Base-by-base conservation (phyloP, 345 rosid genomes). In the Murraya koenigii region DNA sequence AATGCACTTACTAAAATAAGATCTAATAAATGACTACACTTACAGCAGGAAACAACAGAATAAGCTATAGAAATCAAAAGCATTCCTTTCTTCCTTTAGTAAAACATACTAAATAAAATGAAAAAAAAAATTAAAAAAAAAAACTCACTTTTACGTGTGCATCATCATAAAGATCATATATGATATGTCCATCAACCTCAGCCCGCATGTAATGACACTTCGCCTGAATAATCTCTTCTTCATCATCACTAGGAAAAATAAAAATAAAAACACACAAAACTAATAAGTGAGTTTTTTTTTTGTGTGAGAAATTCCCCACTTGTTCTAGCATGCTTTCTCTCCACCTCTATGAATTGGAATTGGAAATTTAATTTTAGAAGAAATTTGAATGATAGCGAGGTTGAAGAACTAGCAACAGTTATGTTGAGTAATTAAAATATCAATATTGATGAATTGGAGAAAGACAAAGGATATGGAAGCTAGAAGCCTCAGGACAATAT, bases 121-220 rank as follows among this genome's bases (percentile, higher is more conserved):
- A 30, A 30, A 2, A 30, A 30, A 4, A 3, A 66, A 60, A 33
- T 13, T n/a, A 49, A 64, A 4, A 55, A 15, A 25, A 15, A 2
- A 66, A 30, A 80, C 83, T 85, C 47, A 87, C 97, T 63, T 90
- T 55, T 19, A 94, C 97, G 75, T 86, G 76, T 6, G 94, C 97
- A 82, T 89, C 87, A 41, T 92, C 93, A 25, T 84, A 62, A 41
- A 94, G 89, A 56, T 84, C 63, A 66, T 81, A 91, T 0, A 55
- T 25, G 10, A 69, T 9, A 14, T 62, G 11, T 33, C 90, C 87
- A 77, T 91, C 97, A 22, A 92, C 90, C 28, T 78, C 44, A 0
- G 92, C 96, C 54, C 63, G 63, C 0, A 28, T 67, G 25, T 75
- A 92, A 58, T 94, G 97, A 69, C 81, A n/a, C 20, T 79, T 79